These are phyloP conservation scores for Mycocentrospora acerina DNA, from an alignment of 2,329 filamentous ascomycete species.

Conservation along the genomic window DNA sequence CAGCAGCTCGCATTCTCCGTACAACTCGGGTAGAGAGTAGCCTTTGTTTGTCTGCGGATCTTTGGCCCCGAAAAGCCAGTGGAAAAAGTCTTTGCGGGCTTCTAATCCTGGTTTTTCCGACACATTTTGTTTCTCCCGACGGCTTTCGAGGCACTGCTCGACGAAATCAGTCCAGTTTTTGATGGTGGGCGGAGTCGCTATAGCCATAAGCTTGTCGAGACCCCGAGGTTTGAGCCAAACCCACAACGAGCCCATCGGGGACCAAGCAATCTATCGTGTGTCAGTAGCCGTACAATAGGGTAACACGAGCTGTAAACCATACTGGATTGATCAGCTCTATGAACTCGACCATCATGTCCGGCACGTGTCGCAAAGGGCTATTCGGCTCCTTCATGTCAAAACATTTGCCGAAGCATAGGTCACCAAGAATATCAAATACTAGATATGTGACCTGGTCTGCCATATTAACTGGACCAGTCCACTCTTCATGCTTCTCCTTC, in stretches of 20 bases:
- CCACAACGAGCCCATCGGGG: constrained; percentile 11
- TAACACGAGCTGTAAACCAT: background rate
- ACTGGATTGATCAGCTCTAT: constrained; percentile 15
- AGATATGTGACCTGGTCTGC: constrained; percentile 10
- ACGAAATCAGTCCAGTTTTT: constrained; percentile 13
- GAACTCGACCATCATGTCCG: constrained; percentile 14
- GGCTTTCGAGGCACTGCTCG: constrained; percentile 7
- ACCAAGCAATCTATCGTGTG: constrained; percentile 9
- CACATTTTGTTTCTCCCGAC: constrained; percentile 4
- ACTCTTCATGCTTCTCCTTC: constrained; percentile 2
- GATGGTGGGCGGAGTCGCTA: constrained; percentile 9
- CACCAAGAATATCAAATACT: constrained; percentile 29
- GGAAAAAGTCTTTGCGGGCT: constrained; percentile 43
- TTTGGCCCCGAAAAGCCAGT: constrained; percentile 43
- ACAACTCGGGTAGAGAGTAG: constrained; percentile 42
- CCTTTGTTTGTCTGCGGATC: constrained; percentile 41
- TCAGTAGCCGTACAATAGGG: background rate
- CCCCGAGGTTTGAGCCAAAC: constrained; percentile 19
- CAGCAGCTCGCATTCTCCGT: constrained; percentile 21
- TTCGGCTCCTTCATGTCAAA: constrained; percentile 35
- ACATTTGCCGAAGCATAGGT: constrained; percentile 12
- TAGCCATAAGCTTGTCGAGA: constrained; percentile 10
- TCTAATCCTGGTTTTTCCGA: constrained; percentile 5
- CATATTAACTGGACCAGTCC: constrained; percentile 13
- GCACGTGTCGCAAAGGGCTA: constrained; percentile 10